phyloP scores from a whole-genome alignment of 768 basidiomycete species.

The Phaffia australis region DNA sequence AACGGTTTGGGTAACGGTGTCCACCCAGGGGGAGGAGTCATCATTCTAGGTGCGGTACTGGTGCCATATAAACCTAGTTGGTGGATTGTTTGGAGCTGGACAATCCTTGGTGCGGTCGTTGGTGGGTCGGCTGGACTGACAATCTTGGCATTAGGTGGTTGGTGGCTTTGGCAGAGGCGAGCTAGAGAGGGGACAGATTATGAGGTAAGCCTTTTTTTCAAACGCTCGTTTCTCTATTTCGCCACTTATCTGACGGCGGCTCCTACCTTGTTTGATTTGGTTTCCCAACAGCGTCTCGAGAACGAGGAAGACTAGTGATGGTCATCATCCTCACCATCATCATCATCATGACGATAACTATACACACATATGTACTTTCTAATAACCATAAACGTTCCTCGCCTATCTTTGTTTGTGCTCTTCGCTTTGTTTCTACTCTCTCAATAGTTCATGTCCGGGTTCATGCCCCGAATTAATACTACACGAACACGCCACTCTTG shows the following conservation, averaged over 20 bases:
- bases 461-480: no score
- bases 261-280: not conserved
- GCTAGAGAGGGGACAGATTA: constrained; percentile 53
- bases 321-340: no score
- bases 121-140: constrained; percentile 52
- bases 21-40: constrained; percentile 74
- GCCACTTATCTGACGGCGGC: not conserved
- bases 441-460: no score
- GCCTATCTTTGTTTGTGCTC: no score
- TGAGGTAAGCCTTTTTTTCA: constrained; percentile 44
- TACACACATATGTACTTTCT: no score
- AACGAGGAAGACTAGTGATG: constrained; percentile 42
- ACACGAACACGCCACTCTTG: no score
- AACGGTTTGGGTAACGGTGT: constrained; percentile 54
- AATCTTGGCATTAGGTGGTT: constrained; percentile 65
- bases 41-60: constrained; percentile 67
- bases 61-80: constrained; percentile 76
- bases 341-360: no score
- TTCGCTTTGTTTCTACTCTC: no score
- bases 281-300: constrained; percentile 66
- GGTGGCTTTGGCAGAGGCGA: constrained; percentile 46
- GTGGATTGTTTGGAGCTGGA: constrained; percentile 62
- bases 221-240: no score
- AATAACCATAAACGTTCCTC: no score
- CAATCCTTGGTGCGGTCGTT: constrained; percentile 35